phyloP scores from a whole-genome alignment of 768 basidiomycete genomes.

The Chlorophyllum brunneum region DNA sequence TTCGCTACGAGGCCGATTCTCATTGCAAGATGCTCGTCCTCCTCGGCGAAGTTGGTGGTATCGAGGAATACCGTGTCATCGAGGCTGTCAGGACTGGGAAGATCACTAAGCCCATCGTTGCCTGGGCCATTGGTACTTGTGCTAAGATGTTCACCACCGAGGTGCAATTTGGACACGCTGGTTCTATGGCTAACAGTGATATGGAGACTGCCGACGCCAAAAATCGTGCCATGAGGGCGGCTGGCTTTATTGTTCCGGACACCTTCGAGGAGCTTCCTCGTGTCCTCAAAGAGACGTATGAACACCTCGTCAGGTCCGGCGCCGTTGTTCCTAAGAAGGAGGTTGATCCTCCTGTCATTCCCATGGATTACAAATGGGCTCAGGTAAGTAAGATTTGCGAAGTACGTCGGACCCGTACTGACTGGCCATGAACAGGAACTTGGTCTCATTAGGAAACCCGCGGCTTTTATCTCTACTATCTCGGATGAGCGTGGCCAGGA shows the following conservation, averaged over 20 bases:
- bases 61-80: constrained; percentile 99
- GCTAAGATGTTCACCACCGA: constrained; percentile 99
- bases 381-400: constrained; percentile 37
- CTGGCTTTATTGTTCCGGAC: constrained; percentile 94
- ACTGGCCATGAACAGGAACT: constrained; percentile 50
- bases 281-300: constrained; percentile 82
- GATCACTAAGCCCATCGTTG: constrained; percentile 98
- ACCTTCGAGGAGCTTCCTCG: constrained; percentile 95
- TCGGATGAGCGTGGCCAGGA: constrained; percentile 99
- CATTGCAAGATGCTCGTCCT: constrained; percentile 99
- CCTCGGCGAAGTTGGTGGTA: constrained; percentile 97
- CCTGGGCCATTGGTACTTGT: constrained; percentile 99
- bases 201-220: constrained; percentile 98
- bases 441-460: constrained; percentile 97
- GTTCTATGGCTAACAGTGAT: constrained; percentile 96
- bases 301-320: constrained; percentile 69
- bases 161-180: constrained; percentile 99
- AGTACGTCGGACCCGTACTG: too few relatives aligned
- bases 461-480: constrained; percentile 98
- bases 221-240: constrained; percentile 91
- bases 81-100: constrained; percentile 90
- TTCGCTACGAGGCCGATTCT: constrained; percentile 95
- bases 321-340: constrained; percentile 68
- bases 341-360: constrained; percentile 89
- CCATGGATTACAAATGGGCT: constrained; percentile 99